Evolutionary conservation across 331 rosid species (phyloP), one percentile per base, ranked within the genome.

Genomic region (Prunus yedoensis): DNA sequence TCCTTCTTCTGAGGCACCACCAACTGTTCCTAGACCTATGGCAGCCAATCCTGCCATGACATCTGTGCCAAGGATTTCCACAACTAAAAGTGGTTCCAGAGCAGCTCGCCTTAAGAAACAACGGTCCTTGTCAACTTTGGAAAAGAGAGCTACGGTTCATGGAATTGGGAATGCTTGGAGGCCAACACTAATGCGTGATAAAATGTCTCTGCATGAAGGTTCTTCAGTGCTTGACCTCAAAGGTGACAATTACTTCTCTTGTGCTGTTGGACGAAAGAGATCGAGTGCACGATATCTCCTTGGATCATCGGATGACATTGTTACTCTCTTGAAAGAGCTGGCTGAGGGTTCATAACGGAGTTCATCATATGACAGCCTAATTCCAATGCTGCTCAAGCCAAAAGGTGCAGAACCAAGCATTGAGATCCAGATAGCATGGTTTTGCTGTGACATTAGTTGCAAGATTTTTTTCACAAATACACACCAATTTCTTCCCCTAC

Each of bases 221-320:
- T 91, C 97, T 64, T 94, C 98, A 0, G 97, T 94, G 75, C 90
- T 94, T 51, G 99, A 94, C 82, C 97, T 94, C 81, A 86, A 86
- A 83, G 96, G 96, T 25, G 93, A 87, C 65, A 86, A 94, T 47
- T 94, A 94, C 89, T 94, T 94, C 88, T 94, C 99, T 27, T 90
- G 97, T 35, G 84, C 91, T 2, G 99, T 92, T 67, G 85, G 86
- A 23, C 76, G 96, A 35, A 90, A 94, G 82, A 82, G 92, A 70
- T 89, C 97, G 58, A 90, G 74, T 27, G 97, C 99, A 3, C 83
- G 99, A 46, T 94, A 90, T 86, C 91, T 89, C 59, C 92, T 92
- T 18, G 86, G 81, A 74, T 79, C 91, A 46, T 83, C 92, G 4
- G 59, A 94, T 65, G 89, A 81, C 32, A 92, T 94, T 7, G 93